A percentile compares a stretch with the other conserved stretches of the same genome.
These are phyloP conservation scores for Phoma sp. DNA, from an alignment of 2,329 filamentous ascomycete species.

Conservation along the genomic window DNA sequence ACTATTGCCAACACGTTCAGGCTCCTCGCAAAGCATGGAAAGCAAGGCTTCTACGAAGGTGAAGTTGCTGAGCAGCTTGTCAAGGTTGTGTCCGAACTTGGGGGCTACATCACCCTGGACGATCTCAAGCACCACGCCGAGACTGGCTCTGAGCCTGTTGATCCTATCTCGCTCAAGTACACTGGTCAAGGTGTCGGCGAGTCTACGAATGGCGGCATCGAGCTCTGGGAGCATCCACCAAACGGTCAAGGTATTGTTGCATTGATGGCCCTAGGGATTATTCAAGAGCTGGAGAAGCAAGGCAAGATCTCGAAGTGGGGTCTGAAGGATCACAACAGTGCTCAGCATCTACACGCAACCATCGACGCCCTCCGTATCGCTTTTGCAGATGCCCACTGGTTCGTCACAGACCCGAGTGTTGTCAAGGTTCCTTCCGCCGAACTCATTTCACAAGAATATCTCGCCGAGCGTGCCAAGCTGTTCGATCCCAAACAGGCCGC, in stretches of 20 bases:
- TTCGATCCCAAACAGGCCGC: conserved; percentile 64
- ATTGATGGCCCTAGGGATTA: conserved; percentile 89
- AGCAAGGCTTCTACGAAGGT: conserved; percentile 90
- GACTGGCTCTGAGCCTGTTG: conserved; percentile 76
- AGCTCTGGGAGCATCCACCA: conserved; percentile 96
- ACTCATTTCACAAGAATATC: conserved; percentile 76
- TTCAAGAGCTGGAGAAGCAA: conserved; percentile 81
- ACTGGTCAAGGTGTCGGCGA: conserved; percentile 67
- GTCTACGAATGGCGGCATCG: conserved; percentile 65
- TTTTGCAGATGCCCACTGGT: conserved; percentile 92
- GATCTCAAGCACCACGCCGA: conserved; percentile 82
- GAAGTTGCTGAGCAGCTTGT: conserved; percentile 82
- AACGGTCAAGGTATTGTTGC: conserved; percentile 97
- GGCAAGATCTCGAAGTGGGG: conserved; percentile 77
- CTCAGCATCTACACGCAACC: conserved; percentile 77
- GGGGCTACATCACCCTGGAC: conserved; percentile 78
- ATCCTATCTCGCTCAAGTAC: conserved; percentile 84
- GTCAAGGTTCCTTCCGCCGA: conserved; percentile 72
- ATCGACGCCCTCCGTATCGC: conserved; percentile 88
- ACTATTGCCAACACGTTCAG: conserved; percentile 83
- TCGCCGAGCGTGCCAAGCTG: conserved; percentile 71
- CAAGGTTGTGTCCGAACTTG: conserved; percentile 76
- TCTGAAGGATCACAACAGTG: conserved; percentile 78
- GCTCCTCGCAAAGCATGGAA: conserved; percentile 78
- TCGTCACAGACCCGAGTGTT: conserved; percentile 81